Conservation (phyloP, 345 rosid species). For the Corchorus olitorius region DNA sequence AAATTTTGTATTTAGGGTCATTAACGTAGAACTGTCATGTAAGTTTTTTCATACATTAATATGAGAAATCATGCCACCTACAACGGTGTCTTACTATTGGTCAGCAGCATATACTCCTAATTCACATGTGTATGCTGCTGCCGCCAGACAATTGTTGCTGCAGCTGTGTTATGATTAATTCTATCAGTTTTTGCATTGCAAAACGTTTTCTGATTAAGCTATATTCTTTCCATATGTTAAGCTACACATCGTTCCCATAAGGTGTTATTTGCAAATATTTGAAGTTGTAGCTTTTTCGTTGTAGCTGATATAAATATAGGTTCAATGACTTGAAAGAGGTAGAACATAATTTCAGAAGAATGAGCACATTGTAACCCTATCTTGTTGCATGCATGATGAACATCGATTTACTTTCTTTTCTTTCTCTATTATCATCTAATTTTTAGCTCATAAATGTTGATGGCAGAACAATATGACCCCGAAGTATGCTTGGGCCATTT, state of each 20-base stretch:
- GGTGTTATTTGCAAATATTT: background rate
- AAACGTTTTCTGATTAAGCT: background rate
- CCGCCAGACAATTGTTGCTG: background rate
- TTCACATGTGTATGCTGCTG: background rate
- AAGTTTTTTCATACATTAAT: background rate
- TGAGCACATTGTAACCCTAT: background rate
- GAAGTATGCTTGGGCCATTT: conserved; percentile 88
- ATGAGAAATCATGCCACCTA: background rate
- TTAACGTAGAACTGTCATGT: background rate
- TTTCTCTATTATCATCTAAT: background rate
- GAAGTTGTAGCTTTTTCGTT: background rate
- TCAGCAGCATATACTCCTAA: background rate
- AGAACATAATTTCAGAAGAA: background rate
- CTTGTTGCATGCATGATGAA: background rate
- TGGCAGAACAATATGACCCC: conserved; percentile 88
- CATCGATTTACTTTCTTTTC: background rate
- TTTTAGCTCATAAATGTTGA: conserved; percentile 15
- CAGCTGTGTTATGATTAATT: background rate
- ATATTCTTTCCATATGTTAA: background rate
- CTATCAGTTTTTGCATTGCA: background rate
- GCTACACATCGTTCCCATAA: background rate
- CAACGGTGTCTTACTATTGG: background rate
- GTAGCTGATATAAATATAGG: background rate
- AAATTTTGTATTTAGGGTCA: background rate
- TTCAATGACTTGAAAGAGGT: background rate